Evolutionary conservation across 768 basidiomycete species (phyloP).

Genomic region (Lactifluus volemus): DNA sequence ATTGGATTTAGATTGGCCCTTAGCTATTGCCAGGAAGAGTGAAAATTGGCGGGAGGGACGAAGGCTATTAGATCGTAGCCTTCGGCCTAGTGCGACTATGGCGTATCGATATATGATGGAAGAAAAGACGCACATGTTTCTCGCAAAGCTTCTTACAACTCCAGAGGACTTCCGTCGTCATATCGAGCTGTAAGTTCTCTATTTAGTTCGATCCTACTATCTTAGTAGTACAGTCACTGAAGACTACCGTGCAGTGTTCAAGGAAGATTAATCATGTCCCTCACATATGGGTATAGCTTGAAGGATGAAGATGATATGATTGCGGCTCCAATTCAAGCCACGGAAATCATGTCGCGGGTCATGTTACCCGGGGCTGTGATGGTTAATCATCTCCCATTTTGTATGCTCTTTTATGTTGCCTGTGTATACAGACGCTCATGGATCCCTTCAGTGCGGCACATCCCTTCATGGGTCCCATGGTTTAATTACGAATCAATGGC

Average conservation of each 20-base stretch:
- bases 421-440: neutral
- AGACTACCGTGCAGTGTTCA: neutral
- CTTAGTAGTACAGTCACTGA: no score
- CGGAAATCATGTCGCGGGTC: neutral
- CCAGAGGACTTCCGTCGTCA: neutral
- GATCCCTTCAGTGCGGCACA: neutral
- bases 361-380: neutral
- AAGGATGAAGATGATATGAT: neutral
- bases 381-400: conserved; percentile 5
- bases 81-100: neutral
- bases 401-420: neutral
- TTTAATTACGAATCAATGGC: neutral
- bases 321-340: neutral
- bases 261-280: neutral
- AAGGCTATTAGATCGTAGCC: neutral
- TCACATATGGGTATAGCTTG: conserved; percentile 5
- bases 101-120: neutral
- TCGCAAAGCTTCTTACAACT: neutral
- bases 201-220: neutral
- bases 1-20: no score
- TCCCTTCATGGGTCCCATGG: conserved; percentile 10
- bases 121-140: neutral
- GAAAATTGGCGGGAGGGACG: no score
- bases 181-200: neutral
- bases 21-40: no score